A percentile compares a stretch with the other conserved stretches of the same genome.
phyloP scores from a whole-genome alignment of 768 basidiomycete genomes.

The Panaeolus cyanescens region DNA sequence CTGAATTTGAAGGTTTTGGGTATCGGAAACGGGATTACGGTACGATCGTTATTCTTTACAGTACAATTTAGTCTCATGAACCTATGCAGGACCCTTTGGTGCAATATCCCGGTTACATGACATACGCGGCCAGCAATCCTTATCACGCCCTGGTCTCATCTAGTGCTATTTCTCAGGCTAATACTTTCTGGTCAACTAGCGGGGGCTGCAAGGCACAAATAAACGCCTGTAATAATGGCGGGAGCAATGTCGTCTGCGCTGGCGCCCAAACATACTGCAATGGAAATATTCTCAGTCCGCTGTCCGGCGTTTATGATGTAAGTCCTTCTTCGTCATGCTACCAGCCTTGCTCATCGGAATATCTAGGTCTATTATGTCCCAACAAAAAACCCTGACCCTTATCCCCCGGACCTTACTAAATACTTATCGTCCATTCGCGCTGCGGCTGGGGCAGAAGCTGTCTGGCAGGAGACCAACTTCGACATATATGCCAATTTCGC shows the following conservation, averaged over 20 bases:
- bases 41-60: constrained; percentile 21
- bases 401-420: constrained; percentile 43
- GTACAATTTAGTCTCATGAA: background rate
- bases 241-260: constrained; percentile 52
- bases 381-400: constrained; percentile 42
- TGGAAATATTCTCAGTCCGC: constrained; percentile 49
- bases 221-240: constrained; percentile 48
- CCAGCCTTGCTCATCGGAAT: background rate
- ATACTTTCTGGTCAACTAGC: constrained; percentile 41
- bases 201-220: constrained; percentile 59
- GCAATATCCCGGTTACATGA: constrained; percentile 59
- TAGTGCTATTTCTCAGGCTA: constrained; percentile 38
- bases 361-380: constrained; percentile 44
- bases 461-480: constrained; percentile 41
- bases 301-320: constrained; percentile 55
- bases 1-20: constrained; percentile 61
- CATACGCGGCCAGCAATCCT: constrained; percentile 55
- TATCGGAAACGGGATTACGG: constrained; percentile 62
- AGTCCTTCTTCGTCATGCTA: background rate
- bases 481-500: constrained; percentile 49
- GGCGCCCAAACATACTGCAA: constrained; percentile 62
- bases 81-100: constrained; percentile 13
- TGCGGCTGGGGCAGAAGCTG: constrained; percentile 45
- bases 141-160: constrained; percentile 53
- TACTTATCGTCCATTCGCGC: constrained; percentile 30